A percentile compares a stretch with the other conserved stretches of the same genome.
Conservation (phyloP, 163 green algal genomes). For the Chlamydomonas reinhardtii region DNA sequence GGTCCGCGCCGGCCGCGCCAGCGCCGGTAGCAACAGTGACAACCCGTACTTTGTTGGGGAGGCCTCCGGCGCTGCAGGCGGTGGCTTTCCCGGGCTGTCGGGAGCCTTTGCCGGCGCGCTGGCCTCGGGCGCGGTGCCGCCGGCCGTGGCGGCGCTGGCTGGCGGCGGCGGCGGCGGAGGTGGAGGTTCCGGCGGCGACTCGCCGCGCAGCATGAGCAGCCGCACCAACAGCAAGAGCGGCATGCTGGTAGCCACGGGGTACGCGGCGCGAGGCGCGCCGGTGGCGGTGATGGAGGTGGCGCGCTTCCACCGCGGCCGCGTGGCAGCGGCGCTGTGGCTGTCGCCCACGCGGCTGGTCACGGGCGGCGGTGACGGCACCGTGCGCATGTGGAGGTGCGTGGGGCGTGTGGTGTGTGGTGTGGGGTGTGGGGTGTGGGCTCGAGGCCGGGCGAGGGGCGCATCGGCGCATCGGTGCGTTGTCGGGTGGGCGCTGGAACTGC, state of each 20-base stretch:
- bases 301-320: conserved; percentile 20
- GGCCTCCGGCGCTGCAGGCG: too few relatives aligned
- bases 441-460: too few relatives aligned
- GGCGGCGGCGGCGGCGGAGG: background rate
- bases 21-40: background rate
- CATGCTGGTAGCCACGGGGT: background rate
- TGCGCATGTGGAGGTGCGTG: conserved; percentile 33
- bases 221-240: background rate
- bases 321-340: background rate
- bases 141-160: too few relatives aligned
- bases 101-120: too few relatives aligned
- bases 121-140: too few relatives aligned
- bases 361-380: conserved; percentile 32
- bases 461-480: too few relatives aligned
- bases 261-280: background rate
- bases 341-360: conserved; percentile 14
- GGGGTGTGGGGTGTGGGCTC: too few relatives aligned
- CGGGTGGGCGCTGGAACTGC: too few relatives aligned
- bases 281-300: conserved; percentile 13
- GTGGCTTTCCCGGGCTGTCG: too few relatives aligned
- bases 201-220: background rate
- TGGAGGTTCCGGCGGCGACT: background rate
- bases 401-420: too few relatives aligned
- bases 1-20: too few relatives aligned
- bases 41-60: background rate